phyloP scores from a whole-genome alignment of 352 stramenopile genomes.

The Globisporangium viniferum region DNA sequence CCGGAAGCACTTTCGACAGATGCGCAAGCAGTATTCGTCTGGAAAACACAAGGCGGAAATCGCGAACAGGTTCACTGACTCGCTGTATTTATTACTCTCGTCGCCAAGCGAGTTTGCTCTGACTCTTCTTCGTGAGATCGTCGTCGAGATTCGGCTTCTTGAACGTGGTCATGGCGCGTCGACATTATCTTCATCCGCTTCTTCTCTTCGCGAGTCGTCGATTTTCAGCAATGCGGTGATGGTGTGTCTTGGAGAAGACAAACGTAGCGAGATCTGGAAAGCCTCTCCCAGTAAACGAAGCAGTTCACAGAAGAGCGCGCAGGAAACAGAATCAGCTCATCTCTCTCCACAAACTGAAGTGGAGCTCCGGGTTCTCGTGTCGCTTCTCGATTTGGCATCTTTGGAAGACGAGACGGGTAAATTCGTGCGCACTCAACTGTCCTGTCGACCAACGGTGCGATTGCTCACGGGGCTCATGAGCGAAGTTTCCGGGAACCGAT shows the following conservation, averaged over 20 bases:
- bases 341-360: slow-evolving; percentile 8
- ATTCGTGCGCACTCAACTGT: slow-evolving; percentile 46
- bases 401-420: slow-evolving; percentile 22
- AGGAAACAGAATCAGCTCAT: slow-evolving; percentile 1
- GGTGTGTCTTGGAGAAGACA: slow-evolving; percentile 9
- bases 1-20: not conserved
- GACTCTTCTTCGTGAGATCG: slow-evolving; percentile 8
- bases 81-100: slow-evolving; percentile 8
- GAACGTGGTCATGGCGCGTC: not conserved
- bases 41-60: not conserved
- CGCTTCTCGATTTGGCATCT: slow-evolving; percentile 23
- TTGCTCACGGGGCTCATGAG: slow-evolving; percentile 27
- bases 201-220: not conserved
- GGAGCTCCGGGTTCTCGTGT: slow-evolving; percentile 20
- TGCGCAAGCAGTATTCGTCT: not conserved
- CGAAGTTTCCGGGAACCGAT: slow-evolving; percentile 16
- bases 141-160: slow-evolving; percentile 4
- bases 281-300: not conserved
- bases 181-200: not conserved
- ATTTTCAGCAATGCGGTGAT: slow-evolving; percentile 17
- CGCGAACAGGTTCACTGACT: not conserved
- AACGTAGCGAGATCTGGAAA: slow-evolving; percentile 5
- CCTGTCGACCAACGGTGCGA: slow-evolving; percentile 25
- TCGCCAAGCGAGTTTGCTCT: slow-evolving; percentile 6
- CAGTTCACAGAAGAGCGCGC: not conserved